Evolutionary conservation across 1,284 basidiomycete species (phyloP).

Genomic region (Cryptococcus maquisensis): DNA sequence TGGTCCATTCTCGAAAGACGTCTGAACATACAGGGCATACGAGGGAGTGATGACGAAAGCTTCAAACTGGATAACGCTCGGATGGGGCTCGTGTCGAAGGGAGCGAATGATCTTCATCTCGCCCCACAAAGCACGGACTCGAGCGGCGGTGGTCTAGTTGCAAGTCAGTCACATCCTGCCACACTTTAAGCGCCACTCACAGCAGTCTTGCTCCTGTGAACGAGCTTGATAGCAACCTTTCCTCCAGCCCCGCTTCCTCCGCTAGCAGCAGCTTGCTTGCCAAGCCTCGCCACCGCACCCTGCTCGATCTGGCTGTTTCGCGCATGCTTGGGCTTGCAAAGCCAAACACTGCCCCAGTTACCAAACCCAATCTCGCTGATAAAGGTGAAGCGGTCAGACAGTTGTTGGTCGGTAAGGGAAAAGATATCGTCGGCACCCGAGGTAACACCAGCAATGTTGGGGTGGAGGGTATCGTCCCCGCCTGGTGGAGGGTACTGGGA

Average conservation of each 20-base stretch:
- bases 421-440: slow-evolving; percentile 21
- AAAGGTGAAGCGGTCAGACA: slow-evolving; percentile 38
- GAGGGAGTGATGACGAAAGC: slow-evolving; percentile 87
- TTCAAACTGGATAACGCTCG: slow-evolving; percentile 83
- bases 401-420: slow-evolving; percentile 37
- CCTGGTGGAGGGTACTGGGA: not conserved
- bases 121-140: slow-evolving; percentile 84
- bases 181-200: slow-evolving; percentile 18
- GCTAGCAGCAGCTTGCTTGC: slow-evolving; percentile 21
- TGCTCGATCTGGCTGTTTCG: not conserved
- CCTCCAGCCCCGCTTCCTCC: slow-evolving; percentile 34
- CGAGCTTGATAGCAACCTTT: slow-evolving; percentile 81
- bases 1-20: not conserved
- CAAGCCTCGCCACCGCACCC: slow-evolving; percentile 14
- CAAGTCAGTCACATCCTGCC: not conserved
- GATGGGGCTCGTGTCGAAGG: slow-evolving; percentile 76
- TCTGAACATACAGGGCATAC: slow-evolving; percentile 72
- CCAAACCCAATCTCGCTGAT: slow-evolving; percentile 43
- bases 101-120: slow-evolving; percentile 88
- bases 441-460: slow-evolving; percentile 4
- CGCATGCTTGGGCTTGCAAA: slow-evolving; percentile 25
- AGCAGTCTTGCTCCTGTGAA: slow-evolving; percentile 69
- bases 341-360: slow-evolving; percentile 49
- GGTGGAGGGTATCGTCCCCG: slow-evolving; percentile 2
- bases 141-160: slow-evolving; percentile 65